Evolutionary conservation across 1,284 basidiomycete species (phyloP).

Genomic region (Tilletia indica): DNA sequence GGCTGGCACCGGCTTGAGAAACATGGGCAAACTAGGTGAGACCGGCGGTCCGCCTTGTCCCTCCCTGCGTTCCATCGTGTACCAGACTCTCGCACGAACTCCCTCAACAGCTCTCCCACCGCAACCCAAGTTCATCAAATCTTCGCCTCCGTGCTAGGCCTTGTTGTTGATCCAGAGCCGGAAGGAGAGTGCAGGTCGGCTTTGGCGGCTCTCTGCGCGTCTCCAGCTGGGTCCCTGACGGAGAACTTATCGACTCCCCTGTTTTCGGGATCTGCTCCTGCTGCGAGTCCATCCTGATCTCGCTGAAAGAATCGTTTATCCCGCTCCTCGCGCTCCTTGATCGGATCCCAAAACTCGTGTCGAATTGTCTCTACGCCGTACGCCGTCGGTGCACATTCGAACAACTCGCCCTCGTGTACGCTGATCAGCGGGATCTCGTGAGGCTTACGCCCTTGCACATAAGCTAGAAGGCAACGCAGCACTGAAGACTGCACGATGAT

Average conservation of each 20-base stretch:
- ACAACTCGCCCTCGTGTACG: conserved; percentile 60
- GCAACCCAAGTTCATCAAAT: no score
- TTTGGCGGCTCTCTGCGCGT: no score
- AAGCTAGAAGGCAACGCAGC: conserved; percentile 77
- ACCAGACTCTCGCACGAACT: no score
- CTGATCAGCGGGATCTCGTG: conserved; percentile 95
- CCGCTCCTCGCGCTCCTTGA: conserved; percentile 39
- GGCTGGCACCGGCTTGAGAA: no score
- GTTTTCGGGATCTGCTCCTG: neutral
- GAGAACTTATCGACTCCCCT: neutral
- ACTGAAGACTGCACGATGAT: conserved; percentile 82
- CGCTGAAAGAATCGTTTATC: conserved; percentile 37
- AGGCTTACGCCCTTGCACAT: conserved; percentile 80
- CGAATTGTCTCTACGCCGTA: conserved; percentile 51
- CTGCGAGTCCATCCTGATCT: neutral
- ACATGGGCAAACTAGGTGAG: no score
- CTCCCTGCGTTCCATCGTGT: no score
- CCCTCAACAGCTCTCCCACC: no score
- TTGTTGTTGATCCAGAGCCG: no score
- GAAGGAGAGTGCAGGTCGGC: no score
- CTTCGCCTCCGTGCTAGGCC: no score
- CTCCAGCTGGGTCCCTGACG: neutral
- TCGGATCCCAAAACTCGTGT: conserved; percentile 51
- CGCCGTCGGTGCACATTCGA: conserved; percentile 51
- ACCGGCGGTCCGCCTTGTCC: no score